Percentiles rank a stretch among this genome's conserved stretches.
Conservation (phyloP, 2,329 filamentous ascomycete genomes). For the Pseudogymnoascus sp. region DNA sequence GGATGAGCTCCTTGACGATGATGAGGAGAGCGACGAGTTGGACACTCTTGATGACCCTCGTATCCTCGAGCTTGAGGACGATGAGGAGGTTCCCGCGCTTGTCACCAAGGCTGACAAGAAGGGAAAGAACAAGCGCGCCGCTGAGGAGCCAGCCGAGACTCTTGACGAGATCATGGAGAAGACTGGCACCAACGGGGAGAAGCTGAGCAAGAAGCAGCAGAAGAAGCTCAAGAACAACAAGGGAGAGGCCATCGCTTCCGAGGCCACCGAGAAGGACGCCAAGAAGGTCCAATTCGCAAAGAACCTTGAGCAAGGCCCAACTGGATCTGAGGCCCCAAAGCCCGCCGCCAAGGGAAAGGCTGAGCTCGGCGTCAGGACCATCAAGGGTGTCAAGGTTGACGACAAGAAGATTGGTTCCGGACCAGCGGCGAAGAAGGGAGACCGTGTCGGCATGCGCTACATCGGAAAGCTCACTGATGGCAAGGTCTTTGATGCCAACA, state of each 20-base stretch:
- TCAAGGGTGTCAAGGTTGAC: constrained; percentile 86
- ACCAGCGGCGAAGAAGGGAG: constrained; percentile 78
- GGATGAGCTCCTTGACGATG: constrained; percentile 59
- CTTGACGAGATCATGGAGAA: constrained; percentile 85
- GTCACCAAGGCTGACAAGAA: constrained; percentile 41
- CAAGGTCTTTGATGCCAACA: constrained; percentile 97
- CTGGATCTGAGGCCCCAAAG: constrained; percentile 54
- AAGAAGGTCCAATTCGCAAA: constrained; percentile 99
- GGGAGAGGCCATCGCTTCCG: constrained; percentile 67
- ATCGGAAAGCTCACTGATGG: constrained; percentile 94
- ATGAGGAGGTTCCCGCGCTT: constrained; percentile 64
- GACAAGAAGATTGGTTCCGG: constrained; percentile 90
- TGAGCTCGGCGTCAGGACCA: constrained; percentile 63
- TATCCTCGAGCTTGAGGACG: constrained; percentile 76
- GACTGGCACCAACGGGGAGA: constrained; percentile 50
- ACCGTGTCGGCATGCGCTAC: constrained; percentile 90
- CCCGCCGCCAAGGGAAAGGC: constrained; percentile 48
- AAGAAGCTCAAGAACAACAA: constrained; percentile 99
- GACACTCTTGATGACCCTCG: constrained; percentile 73
- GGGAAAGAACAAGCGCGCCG: constrained; percentile 91
- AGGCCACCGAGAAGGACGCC: constrained; percentile 54
- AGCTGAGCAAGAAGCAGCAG: constrained; percentile 90
- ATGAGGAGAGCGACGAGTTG: constrained; percentile 66
- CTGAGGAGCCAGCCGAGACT: constrained; percentile 59
- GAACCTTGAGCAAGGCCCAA: constrained; percentile 95